Percentiles rank a stretch among this genome's conserved stretches.
phyloP scores from a whole-genome alignment of 192 early-diverging fungal genomes.

The Coemansia erecta region DNA sequence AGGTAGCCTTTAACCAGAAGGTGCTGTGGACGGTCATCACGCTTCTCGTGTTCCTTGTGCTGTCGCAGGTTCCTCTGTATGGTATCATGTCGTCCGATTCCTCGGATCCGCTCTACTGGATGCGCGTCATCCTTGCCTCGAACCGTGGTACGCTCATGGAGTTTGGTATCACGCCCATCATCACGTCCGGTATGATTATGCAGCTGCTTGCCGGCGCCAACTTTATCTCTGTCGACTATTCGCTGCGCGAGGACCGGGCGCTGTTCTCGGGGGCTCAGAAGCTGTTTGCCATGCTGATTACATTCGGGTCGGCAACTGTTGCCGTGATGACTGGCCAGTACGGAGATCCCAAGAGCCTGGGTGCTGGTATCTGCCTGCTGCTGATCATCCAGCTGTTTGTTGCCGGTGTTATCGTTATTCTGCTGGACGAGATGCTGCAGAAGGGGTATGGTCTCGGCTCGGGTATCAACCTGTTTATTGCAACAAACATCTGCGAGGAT shows the following conservation, averaged over 20 bases:
- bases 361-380: conserved; percentile 93
- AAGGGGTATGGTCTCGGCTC: conserved; percentile 99
- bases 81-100: conserved; percentile 99
- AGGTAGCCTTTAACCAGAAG: conserved; percentile 98
- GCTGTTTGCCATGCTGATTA: conserved; percentile 97
- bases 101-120: conserved; percentile 97
- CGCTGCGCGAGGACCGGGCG: conserved; percentile 96
- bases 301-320: conserved; percentile 97
- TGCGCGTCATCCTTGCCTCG: conserved; percentile 99
- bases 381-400: conserved; percentile 97
- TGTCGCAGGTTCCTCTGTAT: conserved; percentile 99
- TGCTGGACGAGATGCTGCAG: conserved; percentile 98
- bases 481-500: conserved; percentile 99
- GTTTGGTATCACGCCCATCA: conserved; percentile 98
- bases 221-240: conserved; percentile 98
- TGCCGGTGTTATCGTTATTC: conserved; percentile 94
- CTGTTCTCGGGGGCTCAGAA: conserved; percentile 99
- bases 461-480: conserved; percentile 98
- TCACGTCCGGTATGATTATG: conserved; percentile 99
- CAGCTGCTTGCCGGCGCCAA: conserved; percentile 98
- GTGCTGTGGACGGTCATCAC: conserved; percentile 99
- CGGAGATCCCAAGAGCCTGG: conserved; percentile 93
- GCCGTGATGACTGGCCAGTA: conserved; percentile 98
- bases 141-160: conserved; percentile 99
- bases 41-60: conserved; percentile 98